Evolutionary conservation across 1,284 basidiomycete genomes (phyloP).

Genomic region (Moesziomyces parantarcticus): DNA sequence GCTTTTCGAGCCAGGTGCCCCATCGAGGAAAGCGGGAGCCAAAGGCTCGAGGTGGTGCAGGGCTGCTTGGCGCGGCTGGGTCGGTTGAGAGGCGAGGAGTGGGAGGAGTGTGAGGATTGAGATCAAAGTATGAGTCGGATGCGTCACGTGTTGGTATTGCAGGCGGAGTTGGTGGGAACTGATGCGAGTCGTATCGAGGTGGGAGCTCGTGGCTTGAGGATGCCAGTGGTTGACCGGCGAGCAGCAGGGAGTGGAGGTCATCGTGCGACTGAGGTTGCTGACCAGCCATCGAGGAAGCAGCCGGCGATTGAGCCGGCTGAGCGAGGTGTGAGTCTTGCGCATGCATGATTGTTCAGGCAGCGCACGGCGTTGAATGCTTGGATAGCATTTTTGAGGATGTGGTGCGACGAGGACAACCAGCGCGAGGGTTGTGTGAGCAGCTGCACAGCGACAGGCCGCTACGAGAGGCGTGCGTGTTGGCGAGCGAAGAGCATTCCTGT

Average conservation of each 20-base stretch:
- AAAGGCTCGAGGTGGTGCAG: conserved; percentile 10
- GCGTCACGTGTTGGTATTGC: conserved; percentile 7
- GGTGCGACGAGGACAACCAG: no score
- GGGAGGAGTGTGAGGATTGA: not conserved
- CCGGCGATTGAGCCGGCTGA: not conserved
- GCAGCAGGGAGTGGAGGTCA: not conserved
- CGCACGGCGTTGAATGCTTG: no score
- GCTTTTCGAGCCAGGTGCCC: conserved; percentile 51
- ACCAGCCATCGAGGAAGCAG: no score
- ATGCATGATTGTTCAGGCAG: no score
- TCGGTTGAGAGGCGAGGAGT: not conserved
- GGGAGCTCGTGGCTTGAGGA: conserved; percentile 14
- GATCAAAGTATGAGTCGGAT: conserved; percentile 17
- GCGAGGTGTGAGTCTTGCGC: no score
- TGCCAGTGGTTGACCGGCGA: not conserved
- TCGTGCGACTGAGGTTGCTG: not conserved
- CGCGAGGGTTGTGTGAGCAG: no score
- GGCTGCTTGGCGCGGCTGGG: not conserved
- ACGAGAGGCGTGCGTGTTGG: not conserved
- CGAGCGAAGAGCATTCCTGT: not conserved
- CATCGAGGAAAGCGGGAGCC: conserved; percentile 48
- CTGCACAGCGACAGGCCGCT: not conserved
- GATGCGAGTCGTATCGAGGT: conserved; percentile 36
- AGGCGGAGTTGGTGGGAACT: conserved; percentile 48
- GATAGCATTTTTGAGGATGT: no score